Evolutionary conservation across 805 yeast species (phyloP).

Genomic region (Candida chauliodis): DNA sequence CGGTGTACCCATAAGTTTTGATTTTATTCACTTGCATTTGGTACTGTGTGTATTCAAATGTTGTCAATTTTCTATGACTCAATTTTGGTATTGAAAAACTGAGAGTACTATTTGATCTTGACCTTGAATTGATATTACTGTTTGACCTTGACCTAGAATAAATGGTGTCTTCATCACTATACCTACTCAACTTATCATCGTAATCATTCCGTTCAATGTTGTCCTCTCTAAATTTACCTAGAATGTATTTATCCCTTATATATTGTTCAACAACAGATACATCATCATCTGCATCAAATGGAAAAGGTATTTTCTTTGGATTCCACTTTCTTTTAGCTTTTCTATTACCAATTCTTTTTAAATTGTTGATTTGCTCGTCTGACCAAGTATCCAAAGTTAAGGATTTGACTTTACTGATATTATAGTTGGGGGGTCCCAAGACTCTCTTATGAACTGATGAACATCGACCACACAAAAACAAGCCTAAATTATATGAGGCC

Average conservation of each 20-base stretch:
- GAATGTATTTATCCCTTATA: conserved; percentile 64
- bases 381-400: conserved; percentile 73
- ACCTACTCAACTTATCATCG: conserved; percentile 22
- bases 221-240: conserved; percentile 54
- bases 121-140: conserved; percentile 14
- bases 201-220: conserved; percentile 32
- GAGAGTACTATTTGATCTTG: conserved; percentile 15
- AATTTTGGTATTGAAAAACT: conserved; percentile 31
- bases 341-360: conserved; percentile 56
- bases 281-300: conserved; percentile 72
- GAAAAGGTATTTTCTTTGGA: conserved; percentile 62
- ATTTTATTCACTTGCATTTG: conserved; percentile 44
- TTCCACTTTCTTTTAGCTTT: conserved; percentile 64
- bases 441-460: conserved; percentile 72
- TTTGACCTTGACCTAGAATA: not conserved
- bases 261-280: conserved; percentile 49
- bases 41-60: conserved; percentile 51
- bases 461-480: conserved; percentile 81
- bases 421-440: conserved; percentile 44
- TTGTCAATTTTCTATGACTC: conserved; percentile 50
- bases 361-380: conserved; percentile 46
- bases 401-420: conserved; percentile 63
- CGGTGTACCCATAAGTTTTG: conserved; percentile 50
- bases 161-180: conserved; percentile 16
- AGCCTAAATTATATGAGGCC: conserved; percentile 52